phyloP scores from a whole-genome alignment of 805 yeast genomes.

The Kurtzmaniella cleridarum region DNA sequence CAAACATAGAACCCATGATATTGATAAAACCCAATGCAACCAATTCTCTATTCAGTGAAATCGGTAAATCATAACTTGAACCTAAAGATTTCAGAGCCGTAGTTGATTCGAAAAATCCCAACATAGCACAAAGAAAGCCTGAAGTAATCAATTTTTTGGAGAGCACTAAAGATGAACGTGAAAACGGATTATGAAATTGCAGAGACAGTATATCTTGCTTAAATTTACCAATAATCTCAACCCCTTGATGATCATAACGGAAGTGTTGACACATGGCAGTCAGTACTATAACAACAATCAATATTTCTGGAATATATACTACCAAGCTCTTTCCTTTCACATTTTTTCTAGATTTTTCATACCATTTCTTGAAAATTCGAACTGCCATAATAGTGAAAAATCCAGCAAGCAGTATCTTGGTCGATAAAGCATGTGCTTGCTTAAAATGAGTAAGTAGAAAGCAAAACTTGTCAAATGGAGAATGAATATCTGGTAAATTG shows the following conservation, averaged over 20 bases:
- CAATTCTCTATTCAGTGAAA: constrained; percentile 84
- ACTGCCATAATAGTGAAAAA: constrained; percentile 44
- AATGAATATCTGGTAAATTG: constrained; percentile 33
- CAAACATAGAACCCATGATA: constrained; percentile 56
- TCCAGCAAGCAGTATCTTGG: constrained; percentile 51
- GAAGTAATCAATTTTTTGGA: constrained; percentile 60
- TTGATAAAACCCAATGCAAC: constrained; percentile 85
- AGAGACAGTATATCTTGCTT: constrained; percentile 40
- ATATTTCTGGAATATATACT: constrained; percentile 78
- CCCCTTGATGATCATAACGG: constrained; percentile 49
- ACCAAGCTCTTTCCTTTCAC: constrained; percentile 19
- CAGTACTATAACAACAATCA: constrained; percentile 62
- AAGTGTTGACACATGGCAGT: constrained; percentile 46
- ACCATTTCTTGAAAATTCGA: constrained; percentile 30
- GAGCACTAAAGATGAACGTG: constrained; percentile 42
- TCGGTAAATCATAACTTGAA: constrained; percentile 60
- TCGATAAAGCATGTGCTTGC: constrained; percentile 53
- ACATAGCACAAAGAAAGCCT: constrained; percentile 66
- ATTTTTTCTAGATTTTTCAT: constrained; percentile 17
- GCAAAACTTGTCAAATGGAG: constrained; percentile 63
- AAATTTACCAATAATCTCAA: constrained; percentile 68
- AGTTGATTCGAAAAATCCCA: constrained; percentile 90
- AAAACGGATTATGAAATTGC: constrained; percentile 55
- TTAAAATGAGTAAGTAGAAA: constrained; percentile 49
- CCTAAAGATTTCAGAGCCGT: constrained; percentile 89